phyloP scores from a whole-genome alignment of 1,139 yeast genomes.

The Magnusiomyces fungicola region DNA sequence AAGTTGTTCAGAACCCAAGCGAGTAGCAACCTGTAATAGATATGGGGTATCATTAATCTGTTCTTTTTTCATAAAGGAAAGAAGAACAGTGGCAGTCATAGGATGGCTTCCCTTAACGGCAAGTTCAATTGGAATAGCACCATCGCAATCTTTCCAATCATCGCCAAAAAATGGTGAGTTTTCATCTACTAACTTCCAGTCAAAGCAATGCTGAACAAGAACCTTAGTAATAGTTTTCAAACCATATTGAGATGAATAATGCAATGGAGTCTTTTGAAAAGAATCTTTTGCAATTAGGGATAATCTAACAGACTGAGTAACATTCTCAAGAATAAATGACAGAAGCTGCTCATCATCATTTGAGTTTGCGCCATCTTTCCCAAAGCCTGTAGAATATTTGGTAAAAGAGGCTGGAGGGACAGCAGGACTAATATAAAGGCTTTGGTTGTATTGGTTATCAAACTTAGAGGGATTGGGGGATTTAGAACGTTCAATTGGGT shows the following conservation, averaged over 20 bases:
- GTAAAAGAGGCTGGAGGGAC: conserved; percentile 42
- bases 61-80: conserved; percentile 38
- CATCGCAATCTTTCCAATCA: conserved; percentile 81
- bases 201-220: conserved; percentile 45
- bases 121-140: conserved; percentile 72
- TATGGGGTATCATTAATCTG: conserved; percentile 23
- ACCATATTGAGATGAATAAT: conserved; percentile 87
- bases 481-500: conserved; percentile 9
- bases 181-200: conserved; percentile 44
- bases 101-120: conserved; percentile 83
- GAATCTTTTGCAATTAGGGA: conserved; percentile 62
- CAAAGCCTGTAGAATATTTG: conserved; percentile 41
- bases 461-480: conserved; percentile 6
- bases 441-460: conserved; percentile 5
- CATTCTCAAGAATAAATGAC: conserved; percentile 44
- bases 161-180: conserved; percentile 26
- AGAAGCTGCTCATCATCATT: conserved; percentile 46
- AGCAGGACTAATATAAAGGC: conserved; percentile 39
- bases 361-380: conserved; percentile 53
- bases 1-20: conserved; percentile 54
- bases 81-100: conserved; percentile 55
- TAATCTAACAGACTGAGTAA: conserved; percentile 47
- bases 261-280: conserved; percentile 78
- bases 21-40: conserved; percentile 53
- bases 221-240: conserved; percentile 54